Percentiles rank a stretch among this genome's conserved stretches.
Conservation (phyloP, 805 yeast genomes). For the Metschnikowia corniflorae region DNA sequence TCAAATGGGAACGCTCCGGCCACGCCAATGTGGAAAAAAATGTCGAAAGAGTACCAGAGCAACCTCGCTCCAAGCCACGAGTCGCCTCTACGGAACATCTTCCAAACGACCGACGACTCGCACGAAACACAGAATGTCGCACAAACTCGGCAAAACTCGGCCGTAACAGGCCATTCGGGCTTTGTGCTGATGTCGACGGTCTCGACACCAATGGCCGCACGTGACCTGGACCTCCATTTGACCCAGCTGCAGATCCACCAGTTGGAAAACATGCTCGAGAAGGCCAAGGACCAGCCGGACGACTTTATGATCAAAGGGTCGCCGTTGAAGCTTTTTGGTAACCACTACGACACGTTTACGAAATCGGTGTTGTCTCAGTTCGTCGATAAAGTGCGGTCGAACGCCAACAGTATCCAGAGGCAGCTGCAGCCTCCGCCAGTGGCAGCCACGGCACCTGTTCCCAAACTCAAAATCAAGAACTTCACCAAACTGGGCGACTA, state of each 20-base stretch:
- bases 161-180: constrained; percentile 22
- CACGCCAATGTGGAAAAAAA: constrained; percentile 32
- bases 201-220: constrained; percentile 34
- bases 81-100: constrained; percentile 31
- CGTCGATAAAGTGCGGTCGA: constrained; percentile 18
- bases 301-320: constrained; percentile 24
- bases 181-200: constrained; percentile 15
- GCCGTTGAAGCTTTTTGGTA: constrained; percentile 40
- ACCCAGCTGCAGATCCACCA: constrained; percentile 21
- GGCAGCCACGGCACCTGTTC: constrained; percentile 7
- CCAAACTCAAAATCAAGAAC: constrained; percentile 26
- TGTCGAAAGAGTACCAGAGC: constrained; percentile 27
- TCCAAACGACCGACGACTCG: constrained; percentile 22
- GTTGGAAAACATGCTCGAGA: constrained; percentile 23
- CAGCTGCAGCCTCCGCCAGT: constrained; percentile 2
- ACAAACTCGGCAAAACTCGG: constrained; percentile 12
- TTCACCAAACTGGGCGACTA: constrained; percentile 31
- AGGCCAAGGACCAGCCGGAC: constrained; percentile 21
- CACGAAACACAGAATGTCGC: constrained; percentile 1
- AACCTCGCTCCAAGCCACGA: constrained; percentile 14
- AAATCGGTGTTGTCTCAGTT: constrained; percentile 23
- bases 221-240: constrained; percentile 14
- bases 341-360: constrained; percentile 40
- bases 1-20: constrained; percentile 9
- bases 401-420: constrained; percentile 16